Base-by-base conservation (phyloP, 805 yeast genomes). In the Naumovozyma baii region DNA sequence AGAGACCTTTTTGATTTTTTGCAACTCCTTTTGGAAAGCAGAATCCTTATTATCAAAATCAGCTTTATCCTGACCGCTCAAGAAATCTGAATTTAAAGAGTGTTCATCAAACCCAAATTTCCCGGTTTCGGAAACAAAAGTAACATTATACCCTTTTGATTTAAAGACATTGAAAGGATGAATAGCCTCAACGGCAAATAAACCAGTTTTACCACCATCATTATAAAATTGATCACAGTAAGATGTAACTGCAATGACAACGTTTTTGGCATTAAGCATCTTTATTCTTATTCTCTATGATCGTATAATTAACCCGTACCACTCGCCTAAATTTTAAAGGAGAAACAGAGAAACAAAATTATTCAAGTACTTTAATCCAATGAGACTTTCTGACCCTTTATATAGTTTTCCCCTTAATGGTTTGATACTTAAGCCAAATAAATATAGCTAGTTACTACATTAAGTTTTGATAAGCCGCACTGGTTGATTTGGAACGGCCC, bases 121-220 rank as follows among this genome's bases (percentile, higher is more conserved):
- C 17, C 84, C 84, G 25, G 68, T 69, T 51, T 78, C 83, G 5
- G 81, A 74, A 16, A 68, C 77, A 43, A 78, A 64, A 37, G 68
- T 71, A 18, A 79, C 76, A 18, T 73, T 74, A 46, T 52, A 70
- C 3, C 80, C 80, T 25, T 70, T 61, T 34, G 66, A 54, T 18
- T 43, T 57, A 57, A 73, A 74, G 4, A 56, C 68, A 37, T 69
- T 54, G 57, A 58, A 78, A 34, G 84, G 83, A 50, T 80, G 81
- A 30, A 68, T 52, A 12, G 76, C 83, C 59, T 78, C 84, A 15
- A 67, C 59, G 48, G 68, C 68, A 61, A 67, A 80, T 19, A 76
- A 61, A 30, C 85, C 85, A n/a, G 83, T 75, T 44, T 71, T 73
- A 38, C 62, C 44, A 29, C 82, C 82, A 48, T 77, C 79, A 1